Conservation (phyloP, 345 rosid species). For the Raphanus raphanistrum region DNA sequence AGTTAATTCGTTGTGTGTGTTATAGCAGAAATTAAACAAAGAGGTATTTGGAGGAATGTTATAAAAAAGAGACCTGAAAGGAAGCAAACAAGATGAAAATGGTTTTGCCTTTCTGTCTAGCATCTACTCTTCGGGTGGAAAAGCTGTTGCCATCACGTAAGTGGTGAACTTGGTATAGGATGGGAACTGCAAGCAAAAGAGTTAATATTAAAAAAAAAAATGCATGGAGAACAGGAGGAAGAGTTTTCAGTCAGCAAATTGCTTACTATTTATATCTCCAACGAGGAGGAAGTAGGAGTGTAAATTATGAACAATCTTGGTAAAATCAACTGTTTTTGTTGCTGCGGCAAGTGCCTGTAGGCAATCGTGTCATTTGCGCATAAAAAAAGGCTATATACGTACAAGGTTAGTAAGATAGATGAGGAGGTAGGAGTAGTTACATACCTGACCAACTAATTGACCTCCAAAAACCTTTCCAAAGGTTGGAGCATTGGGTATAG, state of each 20-base stretch:
- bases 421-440: neutral
- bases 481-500: constrained; percentile 77
- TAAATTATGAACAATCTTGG: constrained; percentile 76
- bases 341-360: constrained; percentile 90
- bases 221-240: neutral
- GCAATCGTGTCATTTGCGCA: neutral
- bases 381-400: neutral
- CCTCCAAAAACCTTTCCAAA: constrained; percentile 95
- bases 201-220: neutral
- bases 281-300: constrained; percentile 85
- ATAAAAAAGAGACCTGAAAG: constrained; percentile 60
- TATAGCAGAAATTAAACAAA: too few relatives aligned
- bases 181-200: constrained; percentile 60
- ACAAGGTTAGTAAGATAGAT: neutral
- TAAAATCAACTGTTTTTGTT: constrained; percentile 76
- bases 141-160: constrained; percentile 83
- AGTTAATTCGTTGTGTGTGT: neutral
- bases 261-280: constrained; percentile 83
- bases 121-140: constrained; percentile 83
- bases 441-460: constrained; percentile 87
- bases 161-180: constrained; percentile 65
- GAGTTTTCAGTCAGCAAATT: neutral
- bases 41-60: neutral
- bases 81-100: constrained; percentile 79
- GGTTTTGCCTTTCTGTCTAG: constrained; percentile 74